Percentiles rank a stretch among this genome's conserved stretches.
Conservation (phyloP, 1,139 yeast genomes). For the Candida glucosophila region DNA sequence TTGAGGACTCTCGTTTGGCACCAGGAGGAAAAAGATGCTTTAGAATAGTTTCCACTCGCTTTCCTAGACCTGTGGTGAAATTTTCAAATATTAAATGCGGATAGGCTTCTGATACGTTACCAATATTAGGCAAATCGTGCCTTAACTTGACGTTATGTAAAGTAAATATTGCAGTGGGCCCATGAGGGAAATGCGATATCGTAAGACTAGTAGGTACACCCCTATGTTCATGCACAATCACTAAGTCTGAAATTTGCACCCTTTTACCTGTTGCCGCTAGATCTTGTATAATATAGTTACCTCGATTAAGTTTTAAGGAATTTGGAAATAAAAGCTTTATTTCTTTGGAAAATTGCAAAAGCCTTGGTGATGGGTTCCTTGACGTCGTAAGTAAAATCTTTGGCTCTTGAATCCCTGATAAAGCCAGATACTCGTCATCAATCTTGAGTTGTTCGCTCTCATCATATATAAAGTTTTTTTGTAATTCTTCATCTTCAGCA, state of each 20-base stretch:
- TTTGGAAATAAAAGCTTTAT: slow-evolving; percentile 85
- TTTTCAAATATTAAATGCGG: slow-evolving; percentile 94
- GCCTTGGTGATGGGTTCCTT: slow-evolving; percentile 78
- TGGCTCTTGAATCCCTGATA: slow-evolving; percentile 90
- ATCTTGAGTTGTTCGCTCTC: slow-evolving; percentile 56
- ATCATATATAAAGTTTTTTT: slow-evolving; percentile 77
- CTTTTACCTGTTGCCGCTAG: slow-evolving; percentile 75
- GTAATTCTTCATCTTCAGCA: slow-evolving; percentile 78
- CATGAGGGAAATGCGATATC: slow-evolving; percentile 93
- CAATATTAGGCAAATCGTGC: slow-evolving; percentile 82
- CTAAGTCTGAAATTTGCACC: slow-evolving; percentile 66
- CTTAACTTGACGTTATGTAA: slow-evolving; percentile 89
- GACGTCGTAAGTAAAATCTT: slow-evolving; percentile 88
- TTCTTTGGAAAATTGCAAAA: slow-evolving; percentile 90
- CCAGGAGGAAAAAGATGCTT: slow-evolving; percentile 96
- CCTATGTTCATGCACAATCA: slow-evolving; percentile 89
- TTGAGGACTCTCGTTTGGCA: slow-evolving; percentile 77
- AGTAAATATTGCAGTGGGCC: slow-evolving; percentile 93
- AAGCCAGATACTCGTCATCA: slow-evolving; percentile 86
- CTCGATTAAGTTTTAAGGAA: slow-evolving; percentile 82
- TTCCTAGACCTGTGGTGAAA: slow-evolving; percentile 76
- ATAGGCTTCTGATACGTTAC: slow-evolving; percentile 82
- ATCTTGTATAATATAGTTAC: slow-evolving; percentile 81
- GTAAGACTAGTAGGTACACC: slow-evolving; percentile 97
- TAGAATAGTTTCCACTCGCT: slow-evolving; percentile 69